Conservation (phyloP, 73 alveolate genomes). For the Durusdinium trenchii region DNA sequence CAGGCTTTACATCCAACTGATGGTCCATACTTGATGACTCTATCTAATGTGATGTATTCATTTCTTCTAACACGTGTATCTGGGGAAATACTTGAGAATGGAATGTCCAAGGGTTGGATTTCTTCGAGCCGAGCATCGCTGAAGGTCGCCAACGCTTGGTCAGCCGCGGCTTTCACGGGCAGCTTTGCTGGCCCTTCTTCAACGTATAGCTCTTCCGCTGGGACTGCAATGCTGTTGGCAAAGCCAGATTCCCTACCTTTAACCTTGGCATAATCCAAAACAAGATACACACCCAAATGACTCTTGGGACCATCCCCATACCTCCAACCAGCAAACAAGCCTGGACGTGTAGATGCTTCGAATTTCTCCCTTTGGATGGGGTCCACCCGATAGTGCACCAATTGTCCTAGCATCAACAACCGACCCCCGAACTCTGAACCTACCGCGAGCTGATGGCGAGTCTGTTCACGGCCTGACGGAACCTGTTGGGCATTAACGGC, state of each 20-base stretch:
- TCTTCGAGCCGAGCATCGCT: neutral
- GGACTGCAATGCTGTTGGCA: neutral
- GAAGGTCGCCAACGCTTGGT: neutral
- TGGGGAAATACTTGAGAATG: neutral
- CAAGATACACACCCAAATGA: neutral
- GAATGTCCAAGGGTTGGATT: neutral
- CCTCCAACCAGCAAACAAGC: neutral
- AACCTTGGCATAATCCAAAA: constrained; percentile 7
- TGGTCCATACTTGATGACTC: neutral
- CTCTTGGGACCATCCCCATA: constrained; percentile 3
- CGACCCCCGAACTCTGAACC: neutral
- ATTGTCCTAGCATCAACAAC: neutral
- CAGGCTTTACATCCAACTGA: neutral
- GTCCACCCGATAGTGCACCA: constrained; percentile 28
- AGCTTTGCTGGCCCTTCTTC: neutral
- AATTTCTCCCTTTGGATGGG: neutral
- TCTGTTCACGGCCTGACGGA: neutral
- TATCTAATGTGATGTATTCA: neutral
- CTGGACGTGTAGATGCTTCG: neutral
- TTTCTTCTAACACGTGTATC: neutral
- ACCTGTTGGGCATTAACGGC: neutral
- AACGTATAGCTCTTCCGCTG: neutral
- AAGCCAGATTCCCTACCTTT: neutral
- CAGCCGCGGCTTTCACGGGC: neutral
- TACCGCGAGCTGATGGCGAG: neutral